A percentile compares a stretch with the other conserved stretches of the same genome.
Conservation (phyloP, 2,329 filamentous ascomycete species). For the Chalaropsis thielavioides region DNA sequence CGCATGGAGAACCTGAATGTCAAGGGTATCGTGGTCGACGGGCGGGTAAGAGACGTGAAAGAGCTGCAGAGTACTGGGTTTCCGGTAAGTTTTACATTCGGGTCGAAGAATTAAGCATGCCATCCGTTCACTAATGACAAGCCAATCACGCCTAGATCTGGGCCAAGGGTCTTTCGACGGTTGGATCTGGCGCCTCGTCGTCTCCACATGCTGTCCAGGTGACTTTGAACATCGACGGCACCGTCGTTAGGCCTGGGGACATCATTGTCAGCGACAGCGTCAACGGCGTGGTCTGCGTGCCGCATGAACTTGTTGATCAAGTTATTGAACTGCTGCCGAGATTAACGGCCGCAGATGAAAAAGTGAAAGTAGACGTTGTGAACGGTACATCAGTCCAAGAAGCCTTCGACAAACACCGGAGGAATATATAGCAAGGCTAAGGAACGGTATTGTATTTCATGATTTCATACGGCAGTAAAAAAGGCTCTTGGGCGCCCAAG, state of each 20-base stretch:
- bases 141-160: constrained; percentile 31
- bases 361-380: constrained; percentile 50
- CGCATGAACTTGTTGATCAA: constrained; percentile 41
- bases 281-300: constrained; percentile 59
- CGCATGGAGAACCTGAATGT: constrained; percentile 50
- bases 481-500: not conserved
- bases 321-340: constrained; percentile 46
- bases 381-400: constrained; percentile 48
- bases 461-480: not conserved
- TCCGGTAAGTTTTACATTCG: constrained; percentile 32
- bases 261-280: constrained; percentile 53
- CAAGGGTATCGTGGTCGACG: constrained; percentile 50
- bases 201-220: constrained; percentile 40
- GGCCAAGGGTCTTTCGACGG: constrained; percentile 40
- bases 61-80: constrained; percentile 42
- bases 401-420: constrained; percentile 47
- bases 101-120: too few relatives aligned
- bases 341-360: constrained; percentile 38
- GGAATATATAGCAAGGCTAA: constrained; percentile 22
- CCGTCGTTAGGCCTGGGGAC: constrained; percentile 40
- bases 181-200: constrained; percentile 42
- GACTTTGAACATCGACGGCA: constrained; percentile 31
- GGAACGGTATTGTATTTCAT: not conserved
- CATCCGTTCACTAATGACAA: too few relatives aligned
- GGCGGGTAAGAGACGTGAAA: constrained; percentile 50